Conservation (phyloP, 768 basidiomycete genomes). For the Saitozyma sp. region DNA sequence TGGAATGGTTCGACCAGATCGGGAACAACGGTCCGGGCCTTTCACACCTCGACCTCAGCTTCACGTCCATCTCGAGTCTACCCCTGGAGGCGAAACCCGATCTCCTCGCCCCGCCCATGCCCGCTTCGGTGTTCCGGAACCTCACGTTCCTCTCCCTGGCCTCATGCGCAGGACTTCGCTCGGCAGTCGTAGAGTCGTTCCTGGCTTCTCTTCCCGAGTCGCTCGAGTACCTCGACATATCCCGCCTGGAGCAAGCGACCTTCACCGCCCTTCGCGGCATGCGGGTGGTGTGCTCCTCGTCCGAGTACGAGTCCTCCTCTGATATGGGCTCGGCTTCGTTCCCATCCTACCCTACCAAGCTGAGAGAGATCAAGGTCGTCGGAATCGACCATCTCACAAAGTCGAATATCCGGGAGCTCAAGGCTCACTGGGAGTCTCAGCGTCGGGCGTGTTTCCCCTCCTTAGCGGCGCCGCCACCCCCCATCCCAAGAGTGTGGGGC, state of each 20-base stretch:
- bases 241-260: conserved; percentile 32
- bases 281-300: conserved; percentile 8
- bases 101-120: background rate
- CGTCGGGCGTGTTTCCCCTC: conserved; percentile 13
- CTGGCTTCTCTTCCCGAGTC: conserved; percentile 21
- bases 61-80: conserved; percentile 29
- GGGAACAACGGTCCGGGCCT: conserved; percentile 15
- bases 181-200: conserved; percentile 15
- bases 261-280: conserved; percentile 23
- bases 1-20: conserved; percentile 12
- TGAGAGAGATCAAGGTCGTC: conserved; percentile 36
- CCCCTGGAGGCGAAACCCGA: conserved; percentile 7
- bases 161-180: conserved; percentile 23
- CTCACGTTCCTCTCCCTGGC: conserved; percentile 20
- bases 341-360: background rate
- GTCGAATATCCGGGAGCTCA: conserved; percentile 31
- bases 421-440: conserved; percentile 37
- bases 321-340: background rate
- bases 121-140: background rate
- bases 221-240: conserved; percentile 26
- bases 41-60: conserved; percentile 29
- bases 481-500: conserved; percentile 9
- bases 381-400: conserved; percentile 45
- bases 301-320: too few species aligned
- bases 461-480: background rate